Conservation (phyloP, 2,329 filamentous ascomycete species). For the Diplodia sapinea region DNA sequence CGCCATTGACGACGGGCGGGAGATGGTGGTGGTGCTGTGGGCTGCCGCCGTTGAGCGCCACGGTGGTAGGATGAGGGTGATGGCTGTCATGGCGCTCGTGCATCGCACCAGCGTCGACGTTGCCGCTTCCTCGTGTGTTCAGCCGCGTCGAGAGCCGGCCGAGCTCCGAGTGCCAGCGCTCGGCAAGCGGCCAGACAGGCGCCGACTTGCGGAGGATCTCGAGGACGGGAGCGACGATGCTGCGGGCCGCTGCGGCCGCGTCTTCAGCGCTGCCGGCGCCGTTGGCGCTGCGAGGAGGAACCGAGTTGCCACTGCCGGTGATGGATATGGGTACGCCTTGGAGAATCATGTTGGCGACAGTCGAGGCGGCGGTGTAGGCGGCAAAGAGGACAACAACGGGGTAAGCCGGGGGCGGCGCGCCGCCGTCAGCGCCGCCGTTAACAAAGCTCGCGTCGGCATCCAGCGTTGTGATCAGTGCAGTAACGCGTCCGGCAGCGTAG, state of each 20-base stretch:
- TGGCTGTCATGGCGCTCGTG: slow-evolving; percentile 19
- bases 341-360: slow-evolving; percentile 19
- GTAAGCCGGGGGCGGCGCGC: neutral
- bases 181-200: slow-evolving; percentile 21
- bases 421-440: neutral
- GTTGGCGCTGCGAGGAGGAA: neutral
- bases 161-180: slow-evolving; percentile 27
- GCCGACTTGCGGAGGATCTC: slow-evolving; percentile 20
- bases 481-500: slow-evolving; percentile 12
- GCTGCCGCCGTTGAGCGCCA: neutral
- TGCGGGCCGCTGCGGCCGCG: neutral
- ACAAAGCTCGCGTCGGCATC: slow-evolving; percentile 17
- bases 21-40: neutral
- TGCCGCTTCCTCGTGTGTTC: neutral
- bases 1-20: neutral
- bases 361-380: slow-evolving; percentile 20
- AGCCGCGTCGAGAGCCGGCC: neutral
- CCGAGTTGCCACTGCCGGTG: neutral
- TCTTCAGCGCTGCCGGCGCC: neutral
- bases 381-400: slow-evolving; percentile 25
- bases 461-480: slow-evolving; percentile 12
- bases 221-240: slow-evolving; percentile 28
- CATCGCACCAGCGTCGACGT: neutral
- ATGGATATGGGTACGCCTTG: neutral
- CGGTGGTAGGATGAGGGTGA: neutral